Conservation (phyloP, 1,284 basidiomycete species). For the Entoloma clypeatum region DNA sequence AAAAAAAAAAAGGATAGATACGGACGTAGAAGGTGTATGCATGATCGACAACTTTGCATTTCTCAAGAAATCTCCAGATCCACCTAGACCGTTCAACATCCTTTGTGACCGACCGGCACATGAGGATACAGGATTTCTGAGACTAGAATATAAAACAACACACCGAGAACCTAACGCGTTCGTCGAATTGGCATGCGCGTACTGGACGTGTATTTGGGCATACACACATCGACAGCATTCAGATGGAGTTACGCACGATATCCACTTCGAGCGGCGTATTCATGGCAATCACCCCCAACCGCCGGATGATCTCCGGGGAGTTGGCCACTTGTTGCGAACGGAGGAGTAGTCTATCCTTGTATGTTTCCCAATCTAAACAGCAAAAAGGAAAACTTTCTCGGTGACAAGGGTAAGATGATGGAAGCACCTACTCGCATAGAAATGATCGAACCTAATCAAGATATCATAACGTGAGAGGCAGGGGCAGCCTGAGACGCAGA, state of each 20-base stretch:
- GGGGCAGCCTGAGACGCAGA: neutral
- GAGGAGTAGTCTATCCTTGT: conserved; percentile 46
- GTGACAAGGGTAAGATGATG: neutral
- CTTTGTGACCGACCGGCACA: conserved; percentile 21
- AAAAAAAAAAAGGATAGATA: conserved; percentile 1
- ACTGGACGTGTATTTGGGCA: conserved; percentile 22
- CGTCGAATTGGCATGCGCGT: conserved; percentile 51
- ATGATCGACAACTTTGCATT: conserved; percentile 51
- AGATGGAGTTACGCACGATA: conserved; percentile 30
- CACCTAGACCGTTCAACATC: conserved; percentile 52
- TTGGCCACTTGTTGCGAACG: conserved; percentile 55
- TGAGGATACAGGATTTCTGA: neutral
- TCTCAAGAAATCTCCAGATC: conserved; percentile 47
- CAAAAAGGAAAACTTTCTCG: neutral
- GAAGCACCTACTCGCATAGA: conserved; percentile 34
- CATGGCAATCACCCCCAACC: conserved; percentile 50
- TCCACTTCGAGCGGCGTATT: conserved; percentile 52
- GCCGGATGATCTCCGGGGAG: conserved; percentile 48
- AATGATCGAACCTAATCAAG: conserved; percentile 45
- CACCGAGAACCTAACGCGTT: conserved; percentile 38
- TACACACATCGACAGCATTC: neutral
- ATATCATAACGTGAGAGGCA: neutral
- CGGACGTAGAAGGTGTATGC: conserved; percentile 46
- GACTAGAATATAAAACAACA: conserved; percentile 4
- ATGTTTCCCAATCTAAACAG: conserved; percentile 40